Percentiles rank a stretch among this genome's conserved stretches.
Conservation (phyloP, 305 asterid species). For the Striga hermonthica region DNA sequence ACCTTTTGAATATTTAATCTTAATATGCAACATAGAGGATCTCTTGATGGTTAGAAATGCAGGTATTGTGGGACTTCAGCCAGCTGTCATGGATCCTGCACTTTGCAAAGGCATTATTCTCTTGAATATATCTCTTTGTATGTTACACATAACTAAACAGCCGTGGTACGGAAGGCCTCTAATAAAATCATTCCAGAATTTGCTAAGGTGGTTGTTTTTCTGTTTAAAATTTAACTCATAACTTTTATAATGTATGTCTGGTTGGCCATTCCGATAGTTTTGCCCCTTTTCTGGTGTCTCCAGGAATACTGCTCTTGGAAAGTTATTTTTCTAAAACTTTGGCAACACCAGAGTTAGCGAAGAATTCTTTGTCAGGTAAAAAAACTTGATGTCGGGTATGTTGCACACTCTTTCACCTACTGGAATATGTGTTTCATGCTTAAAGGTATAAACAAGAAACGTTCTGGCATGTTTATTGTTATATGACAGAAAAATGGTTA, state of each 20-base stretch:
- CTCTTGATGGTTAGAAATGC: constrained; percentile 27
- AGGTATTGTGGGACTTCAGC: constrained; percentile 98
- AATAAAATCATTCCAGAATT: constrained; percentile 70
- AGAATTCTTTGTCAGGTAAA: constrained; percentile 82
- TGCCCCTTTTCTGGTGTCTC: constrained; percentile 12
- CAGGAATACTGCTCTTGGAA: constrained; percentile 81
- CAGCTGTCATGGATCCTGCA: constrained; percentile 65
- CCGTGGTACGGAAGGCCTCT: constrained; percentile 84
- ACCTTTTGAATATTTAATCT: constrained; percentile 1
- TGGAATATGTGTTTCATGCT: neutral
- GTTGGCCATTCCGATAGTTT: constrained; percentile 1
- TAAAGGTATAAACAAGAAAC: neutral
- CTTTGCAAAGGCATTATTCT: constrained; percentile 77
- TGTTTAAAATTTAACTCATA: neutral
- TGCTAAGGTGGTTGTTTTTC: constrained; percentile 53
- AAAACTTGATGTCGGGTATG: neutral
- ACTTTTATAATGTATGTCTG: neutral
- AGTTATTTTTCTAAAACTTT: constrained; percentile 60
- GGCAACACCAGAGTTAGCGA: constrained; percentile 77
- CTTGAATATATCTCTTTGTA: constrained; percentile 80
- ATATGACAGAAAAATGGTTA: neutral
- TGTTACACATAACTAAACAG: constrained; percentile 89
- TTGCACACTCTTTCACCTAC: constrained; percentile 2
- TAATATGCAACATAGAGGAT: constrained; percentile 13
- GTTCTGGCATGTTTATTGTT: constrained; percentile 4